phyloP scores from a whole-genome alignment of 1,139 yeast genomes.

The Yamadazyma trypodendri region DNA sequence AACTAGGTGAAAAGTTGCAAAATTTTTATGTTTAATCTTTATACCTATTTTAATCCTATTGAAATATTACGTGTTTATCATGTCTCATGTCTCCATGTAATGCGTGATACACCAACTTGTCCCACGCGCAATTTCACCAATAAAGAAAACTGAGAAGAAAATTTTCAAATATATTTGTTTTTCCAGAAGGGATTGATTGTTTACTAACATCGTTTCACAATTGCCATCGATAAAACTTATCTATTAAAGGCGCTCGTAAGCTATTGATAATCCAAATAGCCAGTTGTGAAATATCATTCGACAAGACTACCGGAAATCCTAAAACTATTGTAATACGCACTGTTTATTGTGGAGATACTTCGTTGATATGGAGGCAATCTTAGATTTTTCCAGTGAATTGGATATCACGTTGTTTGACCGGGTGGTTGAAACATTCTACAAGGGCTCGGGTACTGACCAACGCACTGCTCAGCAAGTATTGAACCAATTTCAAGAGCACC shows the following conservation, averaged over 20 bases:
- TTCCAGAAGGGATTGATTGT: conserved; percentile 1
- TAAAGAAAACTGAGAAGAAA: conserved; percentile 3
- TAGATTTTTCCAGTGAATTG: conserved; percentile 82
- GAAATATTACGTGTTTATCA: no score
- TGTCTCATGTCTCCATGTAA: no score
- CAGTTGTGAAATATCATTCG: no score
- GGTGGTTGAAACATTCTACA: conserved; percentile 84
- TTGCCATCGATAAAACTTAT: no score
- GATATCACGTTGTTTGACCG: conserved; percentile 80
- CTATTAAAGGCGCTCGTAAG: no score
- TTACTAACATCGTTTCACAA: neutral
- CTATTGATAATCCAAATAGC: no score
- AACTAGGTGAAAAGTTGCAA: conserved; percentile 3
- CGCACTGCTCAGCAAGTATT: conserved; percentile 79
- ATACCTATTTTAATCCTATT: no score
- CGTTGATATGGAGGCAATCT: conserved; percentile 71
- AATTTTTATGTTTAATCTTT: no score
- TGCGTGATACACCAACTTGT: neutral
- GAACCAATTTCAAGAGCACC: conserved; percentile 89
- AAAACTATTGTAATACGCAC: neutral
- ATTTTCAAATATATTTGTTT: conserved; percentile 3
- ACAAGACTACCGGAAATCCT: no score
- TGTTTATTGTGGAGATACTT: neutral
- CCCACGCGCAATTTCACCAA: conserved; percentile 1
- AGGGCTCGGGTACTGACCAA: conserved; percentile 78